Percentiles rank a stretch among this genome's conserved stretches.
phyloP scores from a whole-genome alignment of 2,329 filamentous ascomycete species.

The Ceratocystis papillata region DNA sequence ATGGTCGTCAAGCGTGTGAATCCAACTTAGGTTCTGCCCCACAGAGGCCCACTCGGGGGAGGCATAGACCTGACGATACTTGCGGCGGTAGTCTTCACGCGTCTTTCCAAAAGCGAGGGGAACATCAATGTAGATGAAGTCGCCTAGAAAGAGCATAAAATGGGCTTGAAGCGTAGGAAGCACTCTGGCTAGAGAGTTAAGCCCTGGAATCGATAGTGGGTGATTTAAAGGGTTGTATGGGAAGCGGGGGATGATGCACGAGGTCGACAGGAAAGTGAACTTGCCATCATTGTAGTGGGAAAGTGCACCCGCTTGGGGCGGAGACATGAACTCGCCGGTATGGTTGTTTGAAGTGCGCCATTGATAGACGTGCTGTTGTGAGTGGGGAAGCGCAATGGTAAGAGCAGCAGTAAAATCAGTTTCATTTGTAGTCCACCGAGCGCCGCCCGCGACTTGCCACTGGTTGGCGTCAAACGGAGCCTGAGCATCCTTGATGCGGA shows the following conservation, averaged over 20 bases:
- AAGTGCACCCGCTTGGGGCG: constrained; percentile 57
- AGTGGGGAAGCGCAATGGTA: constrained; percentile 51
- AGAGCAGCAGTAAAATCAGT: constrained; percentile 75
- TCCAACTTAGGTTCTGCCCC: constrained; percentile 78
- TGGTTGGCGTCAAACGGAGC: constrained; percentile 44
- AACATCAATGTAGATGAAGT: constrained; percentile 87
- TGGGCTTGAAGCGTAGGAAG: constrained; percentile 62
- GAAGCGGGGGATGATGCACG: constrained; percentile 76
- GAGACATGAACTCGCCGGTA: constrained; percentile 67
- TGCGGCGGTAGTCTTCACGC: constrained; percentile 67
- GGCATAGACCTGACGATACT: constrained; percentile 91
- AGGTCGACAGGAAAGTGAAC: constrained; percentile 85
- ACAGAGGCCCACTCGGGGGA: constrained; percentile 81
- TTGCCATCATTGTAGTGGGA: constrained; percentile 51
- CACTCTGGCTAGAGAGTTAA: constrained; percentile 63
- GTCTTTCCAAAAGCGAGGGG: constrained; percentile 65
- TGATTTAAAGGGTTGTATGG: constrained; percentile 81
- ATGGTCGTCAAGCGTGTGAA: constrained; percentile 93
- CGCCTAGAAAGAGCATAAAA: constrained; percentile 71
- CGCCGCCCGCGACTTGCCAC: constrained; percentile 57
- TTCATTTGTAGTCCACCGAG: constrained; percentile 56
- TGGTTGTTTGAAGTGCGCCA: constrained; percentile 83
- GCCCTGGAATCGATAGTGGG: constrained; percentile 68
- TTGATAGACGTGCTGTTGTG: constrained; percentile 64
- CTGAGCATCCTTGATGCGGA: constrained; percentile 44